phyloP scores from a whole-genome alignment of 768 basidiomycete genomes.

The Calocybe cyanea region DNA sequence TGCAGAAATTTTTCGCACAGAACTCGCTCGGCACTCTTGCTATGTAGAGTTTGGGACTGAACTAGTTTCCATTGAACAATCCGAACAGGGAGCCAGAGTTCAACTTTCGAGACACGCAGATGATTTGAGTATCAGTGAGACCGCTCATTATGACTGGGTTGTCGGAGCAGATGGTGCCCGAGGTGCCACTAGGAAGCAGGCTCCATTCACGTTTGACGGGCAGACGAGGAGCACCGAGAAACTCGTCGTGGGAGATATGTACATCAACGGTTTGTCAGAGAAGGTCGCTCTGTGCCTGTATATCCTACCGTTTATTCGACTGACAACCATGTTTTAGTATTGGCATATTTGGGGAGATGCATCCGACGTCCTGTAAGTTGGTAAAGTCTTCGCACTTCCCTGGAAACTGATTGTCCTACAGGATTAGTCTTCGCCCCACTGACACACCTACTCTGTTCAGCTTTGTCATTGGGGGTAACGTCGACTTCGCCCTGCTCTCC shows the following conservation, averaged over 20 bases:
- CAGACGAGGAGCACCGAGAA: conserved; percentile 31
- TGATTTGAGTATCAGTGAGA: conserved; percentile 22
- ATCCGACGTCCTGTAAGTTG: conserved; percentile 26
- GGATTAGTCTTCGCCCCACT: conserved; percentile 30
- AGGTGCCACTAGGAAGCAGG: conserved; percentile 36
- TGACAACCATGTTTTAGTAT: conserved; percentile 24
- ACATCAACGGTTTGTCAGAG: conserved; percentile 34
- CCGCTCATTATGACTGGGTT: conserved; percentile 29
- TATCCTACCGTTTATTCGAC: background rate
- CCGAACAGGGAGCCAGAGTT: conserved; percentile 30
- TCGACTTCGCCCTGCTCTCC: conserved; percentile 18
- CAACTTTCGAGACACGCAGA: conserved; percentile 24
- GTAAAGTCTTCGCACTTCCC: background rate
- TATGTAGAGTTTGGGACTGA: conserved; percentile 42
- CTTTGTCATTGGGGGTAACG: conserved; percentile 25
- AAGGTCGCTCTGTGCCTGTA: conserved; percentile 25
- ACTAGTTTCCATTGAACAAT: conserved; percentile 39
- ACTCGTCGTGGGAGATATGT: conserved; percentile 39
- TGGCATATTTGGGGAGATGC: conserved; percentile 49
- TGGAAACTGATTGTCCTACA: too few relatives aligned
- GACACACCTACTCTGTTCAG: conserved; percentile 27
- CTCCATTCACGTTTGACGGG: conserved; percentile 37
- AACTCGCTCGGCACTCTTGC: conserved; percentile 28
- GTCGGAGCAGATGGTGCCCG: conserved; percentile 44
- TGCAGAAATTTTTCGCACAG: conserved; percentile 35